Base-by-base conservation (phyloP, 2,329 filamentous ascomycete species). In the Fonsecaea monophora region DNA sequence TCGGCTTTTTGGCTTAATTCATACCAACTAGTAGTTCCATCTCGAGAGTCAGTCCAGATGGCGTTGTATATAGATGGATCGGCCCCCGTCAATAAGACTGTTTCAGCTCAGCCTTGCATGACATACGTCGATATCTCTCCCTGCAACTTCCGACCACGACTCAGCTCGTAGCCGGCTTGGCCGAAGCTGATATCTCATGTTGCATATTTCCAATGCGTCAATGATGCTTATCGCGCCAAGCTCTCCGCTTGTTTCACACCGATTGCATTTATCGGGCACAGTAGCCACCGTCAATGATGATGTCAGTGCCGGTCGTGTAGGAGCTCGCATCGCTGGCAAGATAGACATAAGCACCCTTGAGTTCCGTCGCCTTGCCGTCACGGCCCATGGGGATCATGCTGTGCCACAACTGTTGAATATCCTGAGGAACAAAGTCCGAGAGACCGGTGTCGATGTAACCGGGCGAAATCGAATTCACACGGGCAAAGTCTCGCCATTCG, bases 361-460 rank as follows among this genome's bases (percentile, higher is more conserved):
- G 79, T 79, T 89, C 87, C 80, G 87, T 88, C 3, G 87, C 86
- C 73, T 89, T 83, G 32, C 85, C 87, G 68, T 88, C 83, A 67
- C 87, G 83, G 42, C 86, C 84, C 79, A 87, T 80, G 4, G 85
- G 85, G 69, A 87, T 87, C 85, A 87, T 86, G 30, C 78, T 82
- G 75, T 83, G 80, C 86, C 86, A 87, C 61, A 87, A 75, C 68
- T 86, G 77, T 79, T 87, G 84, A 1, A 78, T 80, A 69, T 87
- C 78, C 80, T 87, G 76, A 65, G 83, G 82, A 38, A 73, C 86
- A 74, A 90, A 90, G 78, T 90, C 87, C 68, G 85, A 87, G 60
- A 89, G 80, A 68, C 87, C 88, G 25, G 88, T 90, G 77, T 89
- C 87, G 73, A 90, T 89, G 79, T 89, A 90, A 61, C 88, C 88